phyloP scores from a whole-genome alignment of 2,329 filamentous ascomycete species.

The Trichoderma atrobrunneum region DNA sequence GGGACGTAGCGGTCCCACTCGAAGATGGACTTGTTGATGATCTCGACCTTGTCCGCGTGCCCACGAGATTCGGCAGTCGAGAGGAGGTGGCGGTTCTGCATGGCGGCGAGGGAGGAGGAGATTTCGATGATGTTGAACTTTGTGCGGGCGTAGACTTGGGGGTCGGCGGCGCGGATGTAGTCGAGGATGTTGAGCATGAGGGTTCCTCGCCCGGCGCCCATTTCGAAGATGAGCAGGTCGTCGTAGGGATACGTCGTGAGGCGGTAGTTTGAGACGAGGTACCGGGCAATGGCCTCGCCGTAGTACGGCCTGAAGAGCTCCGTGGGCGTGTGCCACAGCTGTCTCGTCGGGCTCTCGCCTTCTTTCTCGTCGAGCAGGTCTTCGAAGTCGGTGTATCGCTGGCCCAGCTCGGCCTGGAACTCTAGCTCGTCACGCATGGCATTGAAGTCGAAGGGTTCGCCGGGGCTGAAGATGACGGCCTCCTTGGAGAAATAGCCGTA shows the following conservation, averaged over 20 bases:
- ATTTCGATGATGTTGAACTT: conserved; percentile 97
- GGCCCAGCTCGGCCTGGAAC: conserved; percentile 73
- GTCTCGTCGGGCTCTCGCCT: conserved; percentile 67
- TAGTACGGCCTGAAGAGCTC: conserved; percentile 97
- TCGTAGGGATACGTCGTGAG: conserved; percentile 92
- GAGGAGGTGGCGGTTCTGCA: conserved; percentile 71
- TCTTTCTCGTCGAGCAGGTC: conserved; percentile 74
- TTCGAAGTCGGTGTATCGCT: conserved; percentile 86
- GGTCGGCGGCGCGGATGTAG: conserved; percentile 86
- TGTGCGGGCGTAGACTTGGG: conserved; percentile 89
- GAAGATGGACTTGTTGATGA: conserved; percentile 92
- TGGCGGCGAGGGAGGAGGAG: conserved; percentile 70
- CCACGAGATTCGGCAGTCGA: conserved; percentile 66
- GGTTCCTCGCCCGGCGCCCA: conserved; percentile 95
- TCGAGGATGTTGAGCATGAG: conserved; percentile 98
- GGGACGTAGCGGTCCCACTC: conserved; percentile 89
- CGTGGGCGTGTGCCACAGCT: conserved; percentile 97
- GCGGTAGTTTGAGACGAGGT: conserved; percentile 94
- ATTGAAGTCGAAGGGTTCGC: conserved; percentile 86
- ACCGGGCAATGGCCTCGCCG: conserved; percentile 94
- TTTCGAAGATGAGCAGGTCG: conserved; percentile 96
- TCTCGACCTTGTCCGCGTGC: conserved; percentile 83
- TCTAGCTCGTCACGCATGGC: conserved; percentile 77
- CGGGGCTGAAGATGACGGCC: conserved; percentile 91
- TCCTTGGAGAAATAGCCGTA: conserved; percentile 98